Conservation (phyloP, 1,139 yeast genomes). For the Trichomonascaceae sp. region DNA sequence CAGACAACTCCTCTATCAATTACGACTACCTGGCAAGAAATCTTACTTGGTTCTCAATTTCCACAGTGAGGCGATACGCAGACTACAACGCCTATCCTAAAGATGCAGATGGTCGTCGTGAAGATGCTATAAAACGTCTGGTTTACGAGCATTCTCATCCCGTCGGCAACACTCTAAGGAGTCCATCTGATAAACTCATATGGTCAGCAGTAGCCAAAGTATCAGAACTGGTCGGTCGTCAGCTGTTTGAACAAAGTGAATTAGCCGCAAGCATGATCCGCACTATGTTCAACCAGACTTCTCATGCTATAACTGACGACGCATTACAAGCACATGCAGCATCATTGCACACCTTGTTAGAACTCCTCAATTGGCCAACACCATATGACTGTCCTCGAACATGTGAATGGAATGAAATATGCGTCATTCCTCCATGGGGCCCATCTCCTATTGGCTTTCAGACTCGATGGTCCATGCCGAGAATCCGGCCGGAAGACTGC, state of each 20-base stretch:
- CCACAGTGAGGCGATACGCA: conserved; percentile 39
- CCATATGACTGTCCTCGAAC: conserved; percentile 36
- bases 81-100: conserved; percentile 12
- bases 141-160: conserved; percentile 44
- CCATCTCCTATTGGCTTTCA: conserved; percentile 29
- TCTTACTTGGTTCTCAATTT: conserved; percentile 35
- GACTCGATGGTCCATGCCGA: conserved; percentile 2
- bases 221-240: conserved; percentile 32
- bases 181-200: conserved; percentile 38
- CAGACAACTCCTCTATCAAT: conserved; percentile 7
- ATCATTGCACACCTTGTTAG: conserved; percentile 22
- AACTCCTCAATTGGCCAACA: conserved; percentile 39
- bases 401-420: background rate
- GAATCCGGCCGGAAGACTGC: conserved; percentile 8
- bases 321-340: conserved; percentile 15
- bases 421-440: conserved; percentile 32
- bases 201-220: conserved; percentile 42
- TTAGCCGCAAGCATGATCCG: background rate
- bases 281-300: conserved; percentile 20
- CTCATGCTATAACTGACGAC: background rate
- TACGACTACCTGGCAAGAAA: conserved; percentile 21
- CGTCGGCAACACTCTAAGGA: conserved; percentile 28
- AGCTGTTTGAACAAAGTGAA: conserved; percentile 34
- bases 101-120: conserved; percentile 14
- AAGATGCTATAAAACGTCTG: conserved; percentile 30